Evolutionary conservation across 192 early-diverging fungal genomes (phyloP).

Genomic region (Mortierella alpina): DNA sequence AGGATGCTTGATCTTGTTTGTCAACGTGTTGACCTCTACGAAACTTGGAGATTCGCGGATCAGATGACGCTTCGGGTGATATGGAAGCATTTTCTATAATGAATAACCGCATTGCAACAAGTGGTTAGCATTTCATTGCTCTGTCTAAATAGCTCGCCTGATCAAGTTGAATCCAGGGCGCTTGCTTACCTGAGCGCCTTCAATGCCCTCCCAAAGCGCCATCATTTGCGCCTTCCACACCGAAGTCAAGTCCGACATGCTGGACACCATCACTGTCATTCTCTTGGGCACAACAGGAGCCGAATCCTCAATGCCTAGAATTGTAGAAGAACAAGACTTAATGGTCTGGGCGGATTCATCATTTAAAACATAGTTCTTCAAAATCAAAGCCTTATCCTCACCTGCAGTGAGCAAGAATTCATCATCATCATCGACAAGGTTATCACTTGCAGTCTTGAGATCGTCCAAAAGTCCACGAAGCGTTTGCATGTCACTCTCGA

Average conservation of each 20-base stretch:
- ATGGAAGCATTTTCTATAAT: constrained; percentile 72
- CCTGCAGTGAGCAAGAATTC: constrained; percentile 47
- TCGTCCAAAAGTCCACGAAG: constrained; percentile 77
- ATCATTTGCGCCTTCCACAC: constrained; percentile 66
- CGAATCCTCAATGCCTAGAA: constrained; percentile 56
- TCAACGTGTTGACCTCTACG: constrained; percentile 82
- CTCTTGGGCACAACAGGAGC: constrained; percentile 54
- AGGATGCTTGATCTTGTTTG: constrained; percentile 76
- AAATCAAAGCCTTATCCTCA: constrained; percentile 8
- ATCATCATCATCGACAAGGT: constrained; percentile 58
- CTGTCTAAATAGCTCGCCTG: background rate
- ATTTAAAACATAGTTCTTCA: too few species aligned
- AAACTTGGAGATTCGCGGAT: constrained; percentile 78
- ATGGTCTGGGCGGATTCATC: background rate
- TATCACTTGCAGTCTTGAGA: constrained; percentile 63
- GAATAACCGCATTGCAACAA: background rate
- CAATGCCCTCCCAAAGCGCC: constrained; percentile 69
- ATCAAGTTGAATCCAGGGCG: background rate
- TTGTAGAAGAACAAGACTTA: background rate
- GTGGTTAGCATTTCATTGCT: background rate
- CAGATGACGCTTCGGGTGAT: constrained; percentile 75
- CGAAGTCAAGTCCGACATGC: constrained; percentile 62
- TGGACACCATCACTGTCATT: constrained; percentile 53
- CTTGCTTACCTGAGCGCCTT: constrained; percentile 64
- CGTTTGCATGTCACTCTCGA: constrained; percentile 81